Conservation (phyloP, 1,284 basidiomycete genomes). For the Rhodotorula glutinis region DNA sequence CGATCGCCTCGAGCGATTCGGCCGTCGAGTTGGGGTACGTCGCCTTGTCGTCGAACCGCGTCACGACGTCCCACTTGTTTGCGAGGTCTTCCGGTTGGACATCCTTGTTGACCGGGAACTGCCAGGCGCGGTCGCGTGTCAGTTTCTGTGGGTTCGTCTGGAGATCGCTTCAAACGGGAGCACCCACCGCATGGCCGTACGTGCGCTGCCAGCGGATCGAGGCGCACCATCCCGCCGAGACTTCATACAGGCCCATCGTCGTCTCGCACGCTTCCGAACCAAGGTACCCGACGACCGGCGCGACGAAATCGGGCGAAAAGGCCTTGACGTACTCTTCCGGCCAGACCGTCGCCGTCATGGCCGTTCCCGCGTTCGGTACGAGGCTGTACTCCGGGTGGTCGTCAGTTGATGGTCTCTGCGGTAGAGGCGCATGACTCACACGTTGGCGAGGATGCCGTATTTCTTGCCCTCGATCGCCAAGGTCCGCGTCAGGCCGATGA, state of each 20-base stretch:
- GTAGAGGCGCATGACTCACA: conserved; percentile 36
- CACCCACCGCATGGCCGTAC: conserved; percentile 58
- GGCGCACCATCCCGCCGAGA: conserved; percentile 88
- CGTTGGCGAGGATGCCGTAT: conserved; percentile 85
- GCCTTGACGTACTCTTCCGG: conserved; percentile 89
- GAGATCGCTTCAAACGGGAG: neutral
- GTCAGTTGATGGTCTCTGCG: no score
- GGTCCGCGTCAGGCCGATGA: conserved; percentile 84
- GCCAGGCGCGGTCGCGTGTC: conserved; percentile 6
- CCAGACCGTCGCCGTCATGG: conserved; percentile 82
- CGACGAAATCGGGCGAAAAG: conserved; percentile 92
- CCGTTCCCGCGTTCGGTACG: conserved; percentile 43
- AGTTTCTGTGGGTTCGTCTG: neutral
- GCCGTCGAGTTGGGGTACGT: conserved; percentile 69
- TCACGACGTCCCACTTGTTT: conserved; percentile 74
- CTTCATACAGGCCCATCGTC: conserved; percentile 78
- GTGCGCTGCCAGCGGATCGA: conserved; percentile 91
- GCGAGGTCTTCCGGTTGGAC: conserved; percentile 75
- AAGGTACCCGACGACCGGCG: conserved; percentile 86
- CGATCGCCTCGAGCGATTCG: conserved; percentile 66
- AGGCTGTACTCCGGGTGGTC: conserved; percentile 11
- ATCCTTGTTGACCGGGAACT: conserved; percentile 72
- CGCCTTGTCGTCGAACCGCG: conserved; percentile 68
- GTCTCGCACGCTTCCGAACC: conserved; percentile 76
- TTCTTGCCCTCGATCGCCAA: conserved; percentile 89